phyloP scores from a whole-genome alignment of 2,329 filamentous ascomycete genomes.

The Botryotinia calthae region DNA sequence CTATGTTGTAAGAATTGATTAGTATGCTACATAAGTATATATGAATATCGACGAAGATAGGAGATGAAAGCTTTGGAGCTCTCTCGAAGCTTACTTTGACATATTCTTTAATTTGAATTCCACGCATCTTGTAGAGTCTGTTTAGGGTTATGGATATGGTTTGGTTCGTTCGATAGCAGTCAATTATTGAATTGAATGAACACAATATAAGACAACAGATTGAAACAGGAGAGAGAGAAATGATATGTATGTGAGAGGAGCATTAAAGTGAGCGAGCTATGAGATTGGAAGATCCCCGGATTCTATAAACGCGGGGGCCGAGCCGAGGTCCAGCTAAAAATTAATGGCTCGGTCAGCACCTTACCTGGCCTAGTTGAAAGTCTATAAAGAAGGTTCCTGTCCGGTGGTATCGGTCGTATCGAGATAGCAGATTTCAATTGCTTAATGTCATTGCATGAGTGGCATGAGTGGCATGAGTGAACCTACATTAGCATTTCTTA shows the following conservation, averaged over 20 bases:
- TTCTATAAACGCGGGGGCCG: constrained; percentile 13
- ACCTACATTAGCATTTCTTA: not conserved
- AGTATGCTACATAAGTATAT: constrained; percentile 1
- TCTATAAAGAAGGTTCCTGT: not conserved
- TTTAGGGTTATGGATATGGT: not conserved
- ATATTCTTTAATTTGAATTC: constrained; percentile 71
- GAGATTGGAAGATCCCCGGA: not conserved
- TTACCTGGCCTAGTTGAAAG: not conserved
- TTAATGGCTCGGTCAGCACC: not conserved
- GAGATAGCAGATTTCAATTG: not conserved
- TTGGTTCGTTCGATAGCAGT: not conserved
- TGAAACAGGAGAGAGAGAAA: not conserved
- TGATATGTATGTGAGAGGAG: not conserved
- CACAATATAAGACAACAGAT: not conserved
- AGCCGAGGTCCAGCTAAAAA: constrained; percentile 8
- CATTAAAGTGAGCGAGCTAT: not conserved
- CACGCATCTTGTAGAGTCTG: constrained; percentile 58
- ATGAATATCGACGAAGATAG: not conserved
- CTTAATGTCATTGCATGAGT: not conserved
- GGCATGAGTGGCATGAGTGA: not conserved
- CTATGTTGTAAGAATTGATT: constrained; percentile 43
- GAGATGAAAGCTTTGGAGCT: not conserved
- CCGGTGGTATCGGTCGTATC: not conserved
- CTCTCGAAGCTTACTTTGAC: constrained; percentile 56
- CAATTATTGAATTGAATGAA: not conserved